Percentiles rank a stretch among this genome's conserved stretches.
These are phyloP conservation scores for Talaromyces marneffei DNA, from an alignment of 2,329 filamentous ascomycete species.

Conservation along the genomic window DNA sequence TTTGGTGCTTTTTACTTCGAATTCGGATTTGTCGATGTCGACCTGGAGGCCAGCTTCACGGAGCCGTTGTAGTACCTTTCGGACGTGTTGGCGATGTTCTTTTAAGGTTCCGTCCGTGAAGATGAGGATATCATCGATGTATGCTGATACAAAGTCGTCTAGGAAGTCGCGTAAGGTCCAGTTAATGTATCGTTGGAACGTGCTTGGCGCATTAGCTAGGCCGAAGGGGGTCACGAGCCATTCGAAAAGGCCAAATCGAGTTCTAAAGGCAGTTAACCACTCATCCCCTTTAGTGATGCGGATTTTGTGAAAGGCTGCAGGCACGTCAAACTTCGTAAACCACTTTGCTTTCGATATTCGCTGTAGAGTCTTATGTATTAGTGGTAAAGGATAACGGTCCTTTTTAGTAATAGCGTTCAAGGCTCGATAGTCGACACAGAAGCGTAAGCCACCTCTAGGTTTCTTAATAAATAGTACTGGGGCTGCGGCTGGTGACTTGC, in stretches of 20 bases:
- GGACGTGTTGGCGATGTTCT: conserved; percentile 9
- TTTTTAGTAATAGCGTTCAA: conserved; percentile 25
- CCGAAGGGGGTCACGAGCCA: conserved; percentile 26
- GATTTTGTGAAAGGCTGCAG: conserved; percentile 19
- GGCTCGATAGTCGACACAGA: conserved; percentile 23
- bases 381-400: conserved; percentile 22
- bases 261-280: conserved; percentile 16
- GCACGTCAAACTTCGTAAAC: conserved; percentile 24
- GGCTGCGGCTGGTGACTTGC: conserved; percentile 16
- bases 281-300: conserved; percentile 16
- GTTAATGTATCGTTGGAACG: conserved; percentile 16
- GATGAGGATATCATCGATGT: conserved; percentile 20
- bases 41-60: conserved; percentile 17
- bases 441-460: conserved; percentile 1
- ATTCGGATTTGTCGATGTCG: conserved; percentile 26
- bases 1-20: conserved; percentile 23
- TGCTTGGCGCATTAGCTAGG: conserved; percentile 14
- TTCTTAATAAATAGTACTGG: conserved; percentile 18
- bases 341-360: conserved; percentile 17
- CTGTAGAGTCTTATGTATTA: conserved; percentile 21
- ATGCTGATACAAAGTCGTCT: conserved; percentile 12
- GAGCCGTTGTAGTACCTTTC: conserved; percentile 13
- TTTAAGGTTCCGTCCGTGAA: conserved; percentile 1
- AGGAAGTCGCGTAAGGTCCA: conserved; percentile 10
- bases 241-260: conserved; percentile 23